These are phyloP conservation scores for Teunomyces aglyptinius DNA, from an alignment of 805 yeast genomes.

Conservation along the genomic window DNA sequence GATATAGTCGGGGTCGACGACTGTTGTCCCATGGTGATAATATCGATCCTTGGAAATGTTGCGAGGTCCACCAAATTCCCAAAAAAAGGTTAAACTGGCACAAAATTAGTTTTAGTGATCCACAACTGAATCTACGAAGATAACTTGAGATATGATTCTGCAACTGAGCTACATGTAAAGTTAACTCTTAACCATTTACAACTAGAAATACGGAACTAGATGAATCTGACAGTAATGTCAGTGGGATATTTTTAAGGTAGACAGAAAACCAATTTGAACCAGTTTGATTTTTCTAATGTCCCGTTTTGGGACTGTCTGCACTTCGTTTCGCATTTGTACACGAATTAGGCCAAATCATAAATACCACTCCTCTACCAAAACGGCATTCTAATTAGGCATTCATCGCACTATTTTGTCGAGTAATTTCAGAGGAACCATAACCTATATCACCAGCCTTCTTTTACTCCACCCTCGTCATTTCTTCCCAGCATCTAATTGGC, in stretches of 20 bases:
- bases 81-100: background rate
- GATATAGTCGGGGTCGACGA: slow-evolving; percentile 63
- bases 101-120: background rate
- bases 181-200: too few relatives aligned
- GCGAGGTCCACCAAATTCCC: background rate
- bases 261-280: background rate
- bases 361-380: slow-evolving; percentile 2
- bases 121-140: background rate
- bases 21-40: slow-evolving; percentile 37
- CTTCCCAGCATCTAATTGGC: background rate
- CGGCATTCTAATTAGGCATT: slow-evolving; percentile 1
- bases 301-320: background rate
- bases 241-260: background rate
- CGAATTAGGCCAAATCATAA: slow-evolving; percentile 4
- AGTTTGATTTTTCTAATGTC: background rate
- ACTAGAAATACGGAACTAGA: too few relatives aligned
- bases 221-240: too few relatives aligned
- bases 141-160: too few relatives aligned
- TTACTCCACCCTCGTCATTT: background rate
- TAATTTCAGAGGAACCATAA: slow-evolving; percentile 1
- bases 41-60: background rate
- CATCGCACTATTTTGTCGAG: slow-evolving; percentile 1
- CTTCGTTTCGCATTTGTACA: slow-evolving; percentile 1
- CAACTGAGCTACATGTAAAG: too few relatives aligned
- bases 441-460: slow-evolving; percentile 1